Evolutionary conservation across 805 yeast genomes (phyloP), one percentile per base, ranked within the genome.

Genomic region (Candida montana): DNA sequence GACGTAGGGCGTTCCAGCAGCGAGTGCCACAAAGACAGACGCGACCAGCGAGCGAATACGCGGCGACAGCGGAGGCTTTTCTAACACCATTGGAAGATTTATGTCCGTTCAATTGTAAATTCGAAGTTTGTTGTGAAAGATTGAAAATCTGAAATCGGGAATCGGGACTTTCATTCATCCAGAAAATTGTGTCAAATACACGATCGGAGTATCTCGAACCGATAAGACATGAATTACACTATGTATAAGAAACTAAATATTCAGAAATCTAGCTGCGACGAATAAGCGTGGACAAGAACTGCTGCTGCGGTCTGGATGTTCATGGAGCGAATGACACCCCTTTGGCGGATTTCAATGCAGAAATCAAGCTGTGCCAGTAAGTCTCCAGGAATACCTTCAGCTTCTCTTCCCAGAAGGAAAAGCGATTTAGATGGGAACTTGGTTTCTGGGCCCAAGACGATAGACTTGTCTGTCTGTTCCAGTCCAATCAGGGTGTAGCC

Each of bases 261-360:
- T 18, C 26, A 18, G 10, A 7, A 5, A 21, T 33, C 33, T 12
- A 39, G 13, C 13, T 34, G 35, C 13, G 57, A 48, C 1, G 95
- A 79, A 54, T 91, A 90, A 0, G 96, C 93, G 62, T 90, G 95
- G 7, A 89, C 96, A 39, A 90, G 77, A 17, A 90, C 89, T 0
- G 97, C 98, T 1, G 97, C 81, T 1, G 97, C 98, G 0, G 97
- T 90, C 64, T 90, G 98, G 47, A 90, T 90, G 56, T 90, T 90
- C 98, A 90, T 90, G 1, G 96, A 89, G 51, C 98, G 72, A 31
- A 91, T 79, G 15, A 90, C 89, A 13, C 98, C 98, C 31, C 79
- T 81, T 58, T 90, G 98, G 57, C 88, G 86, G 52, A 90, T 90
- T 55, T 90, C 96, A 31, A 91, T 78, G 58, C 96, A 90, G 50